Conservation (phyloP, 2,329 filamentous ascomycete species). For the Trichothecium roseum region DNA sequence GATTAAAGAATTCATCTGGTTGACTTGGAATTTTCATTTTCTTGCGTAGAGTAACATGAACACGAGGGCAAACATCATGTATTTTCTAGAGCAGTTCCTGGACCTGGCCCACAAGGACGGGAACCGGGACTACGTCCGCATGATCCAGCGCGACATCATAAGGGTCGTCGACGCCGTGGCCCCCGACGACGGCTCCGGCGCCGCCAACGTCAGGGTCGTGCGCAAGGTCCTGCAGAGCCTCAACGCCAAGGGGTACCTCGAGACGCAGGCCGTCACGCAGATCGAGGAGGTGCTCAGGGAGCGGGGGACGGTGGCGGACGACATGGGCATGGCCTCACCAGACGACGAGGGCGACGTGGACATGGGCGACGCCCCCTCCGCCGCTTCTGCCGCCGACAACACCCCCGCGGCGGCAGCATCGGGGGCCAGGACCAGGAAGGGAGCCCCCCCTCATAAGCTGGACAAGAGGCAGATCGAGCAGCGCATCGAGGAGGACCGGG, state of each 20-base stretch:
- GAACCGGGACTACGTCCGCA: slow-evolving; percentile 73
- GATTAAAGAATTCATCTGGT: too few species aligned
- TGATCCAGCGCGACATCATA: slow-evolving; percentile 91
- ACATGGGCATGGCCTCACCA: slow-evolving; percentile 43
- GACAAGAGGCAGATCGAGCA: slow-evolving; percentile 91
- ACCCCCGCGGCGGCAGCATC: slow-evolving; percentile 19
- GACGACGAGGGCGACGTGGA: slow-evolving; percentile 29
- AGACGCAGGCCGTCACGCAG: slow-evolving; percentile 63
- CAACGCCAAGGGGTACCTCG: slow-evolving; percentile 60
- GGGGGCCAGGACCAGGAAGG: slow-evolving; percentile 23
- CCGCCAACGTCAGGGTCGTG: slow-evolving; percentile 89
- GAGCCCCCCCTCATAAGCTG: slow-evolving; percentile 30
- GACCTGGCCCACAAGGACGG: slow-evolving; percentile 71
- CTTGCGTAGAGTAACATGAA: slow-evolving; percentile 76
- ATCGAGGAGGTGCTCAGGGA: slow-evolving; percentile 78
- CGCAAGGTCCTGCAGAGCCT: slow-evolving; percentile 65
- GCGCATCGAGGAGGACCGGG: slow-evolving; percentile 90
- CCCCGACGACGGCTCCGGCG: slow-evolving; percentile 74
- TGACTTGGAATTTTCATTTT: slow-evolving; percentile 4
- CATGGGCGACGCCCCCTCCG: slow-evolving; percentile 22
- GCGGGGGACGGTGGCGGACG: slow-evolving; percentile 55
- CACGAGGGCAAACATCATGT: slow-evolving; percentile 96
- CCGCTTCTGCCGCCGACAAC: background rate
- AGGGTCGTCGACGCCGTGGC: slow-evolving; percentile 87
- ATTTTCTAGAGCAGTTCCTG: slow-evolving; percentile 92